phyloP scores from a whole-genome alignment of 441 rosid genomes.

The Cnidoscolus chayamansa region DNA sequence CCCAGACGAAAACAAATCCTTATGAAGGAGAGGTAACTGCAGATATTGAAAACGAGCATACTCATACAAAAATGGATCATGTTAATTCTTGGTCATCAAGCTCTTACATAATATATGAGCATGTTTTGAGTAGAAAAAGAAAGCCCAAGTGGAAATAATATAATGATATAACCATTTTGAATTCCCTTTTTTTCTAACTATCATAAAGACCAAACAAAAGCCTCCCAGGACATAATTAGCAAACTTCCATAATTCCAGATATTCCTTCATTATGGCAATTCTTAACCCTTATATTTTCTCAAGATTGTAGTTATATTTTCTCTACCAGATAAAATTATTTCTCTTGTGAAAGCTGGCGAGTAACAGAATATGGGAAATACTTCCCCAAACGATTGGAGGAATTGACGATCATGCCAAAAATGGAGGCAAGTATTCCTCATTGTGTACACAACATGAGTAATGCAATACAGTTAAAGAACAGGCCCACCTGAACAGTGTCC shows the following conservation, averaged over 20 bases:
- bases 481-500: constrained; percentile 84
- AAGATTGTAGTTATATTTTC: not conserved
- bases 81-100: constrained; percentile 2
- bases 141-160: constrained; percentile 8
- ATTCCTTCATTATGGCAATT: not conserved
- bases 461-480: constrained; percentile 16
- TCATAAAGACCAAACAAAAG: constrained; percentile 3
- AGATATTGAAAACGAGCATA: constrained; percentile 18
- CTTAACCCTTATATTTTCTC: not conserved
- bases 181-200: not conserved
- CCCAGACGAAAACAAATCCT: constrained; percentile 92
- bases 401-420: not conserved
- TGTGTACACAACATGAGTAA: not conserved
- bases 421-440: not conserved
- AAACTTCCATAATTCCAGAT: not conserved
- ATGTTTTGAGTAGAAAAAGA: not conserved
- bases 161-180: not conserved
- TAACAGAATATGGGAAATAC: not conserved
- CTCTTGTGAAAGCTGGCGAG: not conserved
- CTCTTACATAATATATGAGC: not conserved
- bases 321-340: too few species aligned
- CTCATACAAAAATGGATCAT: not conserved
- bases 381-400: not conserved
- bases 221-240: constrained; percentile 2
- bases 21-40: constrained; percentile 90